A percentile compares a stretch with the other conserved stretches of the same genome.
These are phyloP conservation scores for Viola pubescens DNA, from an alignment of 441 rosid species.

Conservation along the genomic window DNA sequence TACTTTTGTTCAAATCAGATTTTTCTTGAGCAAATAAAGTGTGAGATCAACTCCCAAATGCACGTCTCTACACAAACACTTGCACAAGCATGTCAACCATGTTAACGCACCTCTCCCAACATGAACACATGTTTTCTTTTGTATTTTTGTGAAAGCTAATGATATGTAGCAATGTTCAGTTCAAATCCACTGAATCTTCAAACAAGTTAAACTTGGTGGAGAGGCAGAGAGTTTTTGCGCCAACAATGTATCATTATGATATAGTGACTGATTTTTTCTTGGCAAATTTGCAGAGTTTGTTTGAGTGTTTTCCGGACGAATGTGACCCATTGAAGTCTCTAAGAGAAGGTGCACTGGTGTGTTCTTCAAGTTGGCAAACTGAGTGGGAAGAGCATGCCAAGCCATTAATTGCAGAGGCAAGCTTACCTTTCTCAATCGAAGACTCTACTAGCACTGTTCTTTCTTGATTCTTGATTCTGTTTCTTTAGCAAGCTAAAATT, in stretches of 20 bases:
- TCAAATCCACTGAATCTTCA: neutral
- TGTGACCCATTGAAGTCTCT: constrained; percentile 52
- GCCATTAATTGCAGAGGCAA: constrained; percentile 66
- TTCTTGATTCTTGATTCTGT: neutral
- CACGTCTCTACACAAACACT: neutral
- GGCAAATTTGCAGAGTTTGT: constrained; percentile 47
- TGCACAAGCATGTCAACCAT: neutral
- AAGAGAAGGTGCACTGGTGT: constrained; percentile 55
- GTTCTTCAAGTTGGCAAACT: constrained; percentile 74
- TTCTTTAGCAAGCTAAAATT: neutral
- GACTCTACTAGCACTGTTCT: neutral
- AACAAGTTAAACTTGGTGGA: neutral
- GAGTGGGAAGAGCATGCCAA: constrained; percentile 94
- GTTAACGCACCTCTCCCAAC: neutral
- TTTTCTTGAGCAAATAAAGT: neutral
- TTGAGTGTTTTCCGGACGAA: constrained; percentile 73
- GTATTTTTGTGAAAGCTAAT: neutral
- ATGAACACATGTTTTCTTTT: neutral
- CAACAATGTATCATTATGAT: neutral
- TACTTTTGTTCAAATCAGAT: neutral
- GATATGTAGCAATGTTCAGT: neutral
- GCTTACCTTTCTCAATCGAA: constrained; percentile 12
- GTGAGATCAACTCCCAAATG: neutral
- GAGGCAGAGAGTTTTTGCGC: neutral
- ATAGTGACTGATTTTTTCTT: neutral